Percentiles rank a stretch among this genome's conserved stretches.
Evolutionary conservation across 345 rosid species (phyloP).

Genomic region (Heritiera littoralis): DNA sequence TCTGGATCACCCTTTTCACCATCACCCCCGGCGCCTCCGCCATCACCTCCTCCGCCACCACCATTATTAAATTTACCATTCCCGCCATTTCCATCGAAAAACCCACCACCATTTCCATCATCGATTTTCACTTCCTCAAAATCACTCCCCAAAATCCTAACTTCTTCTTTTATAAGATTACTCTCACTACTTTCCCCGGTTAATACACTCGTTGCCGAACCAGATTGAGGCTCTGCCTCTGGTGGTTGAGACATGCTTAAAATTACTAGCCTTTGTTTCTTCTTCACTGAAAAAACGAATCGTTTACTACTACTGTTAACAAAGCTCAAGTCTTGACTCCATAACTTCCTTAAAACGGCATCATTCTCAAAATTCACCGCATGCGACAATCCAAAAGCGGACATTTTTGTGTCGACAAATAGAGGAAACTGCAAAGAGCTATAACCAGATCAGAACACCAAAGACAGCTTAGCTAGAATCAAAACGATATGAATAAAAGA

Average conservation of each 20-base stretch:
- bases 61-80: conserved; percentile 41
- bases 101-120: conserved; percentile 36
- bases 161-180: conserved; percentile 29
- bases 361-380: conserved; percentile 34
- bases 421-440: conserved; percentile 39
- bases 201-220: conserved; percentile 16
- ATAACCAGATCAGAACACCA: neutral
- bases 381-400: conserved; percentile 38
- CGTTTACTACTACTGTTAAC: conserved; percentile 22
- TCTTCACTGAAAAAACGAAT: conserved; percentile 29
- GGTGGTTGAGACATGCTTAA: conserved; percentile 43
- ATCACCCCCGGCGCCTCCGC: conserved; percentile 37
- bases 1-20: conserved; percentile 52
- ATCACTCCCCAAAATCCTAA: conserved; percentile 28
- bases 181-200: conserved; percentile 23
- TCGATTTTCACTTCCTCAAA: conserved; percentile 27
- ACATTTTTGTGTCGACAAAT: conserved; percentile 38
- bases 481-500: neutral
- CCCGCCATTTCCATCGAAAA: conserved; percentile 42
- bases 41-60: conserved; percentile 42
- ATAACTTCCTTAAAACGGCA: conserved; percentile 24
- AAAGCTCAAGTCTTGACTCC: conserved; percentile 30
- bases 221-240: conserved; percentile 35
- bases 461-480: neutral
- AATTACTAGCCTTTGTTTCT: conserved; percentile 40